A percentile compares a stretch with the other conserved stretches of the same genome.
Evolutionary conservation across 306 rosid species (phyloP).

Genomic region (Astragalus glycyphyllos): DNA sequence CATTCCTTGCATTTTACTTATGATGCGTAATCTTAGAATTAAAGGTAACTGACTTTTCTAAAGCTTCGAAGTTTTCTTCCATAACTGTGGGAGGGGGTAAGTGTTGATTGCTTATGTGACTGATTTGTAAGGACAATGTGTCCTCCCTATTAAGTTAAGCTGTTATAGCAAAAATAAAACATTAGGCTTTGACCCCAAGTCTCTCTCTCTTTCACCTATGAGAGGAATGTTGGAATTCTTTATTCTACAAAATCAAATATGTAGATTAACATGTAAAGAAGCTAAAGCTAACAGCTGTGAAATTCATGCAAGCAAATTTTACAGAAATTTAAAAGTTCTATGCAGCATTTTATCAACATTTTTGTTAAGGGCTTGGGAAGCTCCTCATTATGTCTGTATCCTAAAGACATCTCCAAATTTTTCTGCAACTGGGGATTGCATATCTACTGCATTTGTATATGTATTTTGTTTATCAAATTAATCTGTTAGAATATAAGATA

Average conservation of each 20-base stretch:
- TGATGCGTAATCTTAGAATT: too few relatives aligned
- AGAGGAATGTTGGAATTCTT: slow-evolving; percentile 17
- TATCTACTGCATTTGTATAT: slow-evolving; percentile 23
- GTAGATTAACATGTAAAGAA: slow-evolving; percentile 22
- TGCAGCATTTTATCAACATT: slow-evolving; percentile 5
- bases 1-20: not conserved
- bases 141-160: not conserved
- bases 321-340: not conserved
- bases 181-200: not conserved
- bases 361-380: slow-evolving; percentile 15
- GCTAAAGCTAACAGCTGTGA: slow-evolving; percentile 9
- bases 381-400: slow-evolving; percentile 6
- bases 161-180: slow-evolving; percentile 5
- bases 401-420: slow-evolving; percentile 5
- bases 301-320: slow-evolving; percentile 23
- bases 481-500: too few relatives aligned
- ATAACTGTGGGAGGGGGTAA: not conserved
- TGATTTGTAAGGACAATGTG: slow-evolving; percentile 9
- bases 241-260: slow-evolving; percentile 24
- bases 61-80: too few relatives aligned
- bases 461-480: slow-evolving; percentile 27
- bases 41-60: too few relatives aligned
- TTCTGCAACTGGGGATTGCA: slow-evolving; percentile 26
- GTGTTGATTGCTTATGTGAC: slow-evolving; percentile 6
- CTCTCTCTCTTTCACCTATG: too few relatives aligned